A percentile compares a stretch with the other conserved stretches of the same genome.
These are phyloP conservation scores for Aspergillus quadrilineatus DNA, from an alignment of 2,329 filamentous ascomycete species.

Conservation along the genomic window DNA sequence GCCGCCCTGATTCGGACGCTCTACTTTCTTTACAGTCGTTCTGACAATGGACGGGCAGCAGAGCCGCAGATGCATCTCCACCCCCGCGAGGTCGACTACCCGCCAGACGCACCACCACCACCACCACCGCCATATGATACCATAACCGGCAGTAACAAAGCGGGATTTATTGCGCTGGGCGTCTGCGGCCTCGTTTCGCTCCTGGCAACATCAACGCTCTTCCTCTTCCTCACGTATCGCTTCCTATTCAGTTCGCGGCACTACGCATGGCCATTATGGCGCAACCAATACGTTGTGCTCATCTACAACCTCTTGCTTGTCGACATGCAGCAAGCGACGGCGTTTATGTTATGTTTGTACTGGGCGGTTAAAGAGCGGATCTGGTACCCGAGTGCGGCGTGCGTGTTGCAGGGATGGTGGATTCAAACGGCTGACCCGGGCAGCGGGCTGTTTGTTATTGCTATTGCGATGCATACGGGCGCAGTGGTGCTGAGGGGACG, in stretches of 20 bases:
- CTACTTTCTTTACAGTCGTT: not conserved
- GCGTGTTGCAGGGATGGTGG: conserved; percentile 53
- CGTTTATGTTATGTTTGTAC: conserved; percentile 47
- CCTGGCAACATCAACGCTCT: conserved; percentile 27
- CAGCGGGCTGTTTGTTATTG: conserved; percentile 52
- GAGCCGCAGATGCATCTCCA: too few relatives aligned
- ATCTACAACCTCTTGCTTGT: conserved; percentile 53
- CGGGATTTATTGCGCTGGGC: conserved; percentile 48
- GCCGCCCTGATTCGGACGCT: not conserved
- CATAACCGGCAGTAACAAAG: not conserved
- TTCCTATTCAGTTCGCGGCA: conserved; percentile 50
- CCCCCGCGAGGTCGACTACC: not conserved
- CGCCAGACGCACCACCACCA: not conserved
- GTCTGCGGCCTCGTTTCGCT: conserved; percentile 46
- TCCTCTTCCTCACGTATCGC: conserved; percentile 50
- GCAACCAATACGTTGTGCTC: conserved; percentile 54
- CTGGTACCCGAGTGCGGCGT: conserved; percentile 43
- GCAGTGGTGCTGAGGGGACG: conserved; percentile 50
- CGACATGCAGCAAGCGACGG: conserved; percentile 50
- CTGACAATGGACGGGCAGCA: not conserved
- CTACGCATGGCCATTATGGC: conserved; percentile 48
- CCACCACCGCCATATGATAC: not conserved
- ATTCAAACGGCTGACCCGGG: conserved; percentile 53
- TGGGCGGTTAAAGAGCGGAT: conserved; percentile 47
- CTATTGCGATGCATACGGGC: conserved; percentile 55